A percentile compares a stretch with the other conserved stretches of the same genome.
Conservation (phyloP, 768 basidiomycete species). For the Suillus sp. region DNA sequence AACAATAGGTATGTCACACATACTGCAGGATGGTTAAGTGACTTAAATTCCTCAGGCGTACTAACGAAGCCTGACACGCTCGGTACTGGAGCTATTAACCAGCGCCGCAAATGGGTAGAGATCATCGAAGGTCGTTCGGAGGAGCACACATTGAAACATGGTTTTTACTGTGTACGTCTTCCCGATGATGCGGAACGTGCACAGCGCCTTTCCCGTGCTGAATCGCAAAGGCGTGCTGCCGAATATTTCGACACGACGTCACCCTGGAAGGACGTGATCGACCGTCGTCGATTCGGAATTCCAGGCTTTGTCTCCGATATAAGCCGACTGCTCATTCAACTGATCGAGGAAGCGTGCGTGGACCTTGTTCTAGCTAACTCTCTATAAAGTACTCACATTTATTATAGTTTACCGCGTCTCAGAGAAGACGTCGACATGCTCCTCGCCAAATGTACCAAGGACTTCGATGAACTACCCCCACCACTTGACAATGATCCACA, state of each 20-base stretch:
- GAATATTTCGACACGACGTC: conserved; percentile 16
- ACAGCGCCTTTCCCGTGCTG: conserved; percentile 29
- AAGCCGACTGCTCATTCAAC: conserved; percentile 37
- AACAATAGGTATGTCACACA: conserved; percentile 47
- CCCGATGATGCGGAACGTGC: conserved; percentile 41
- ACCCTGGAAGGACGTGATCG: conserved; percentile 39
- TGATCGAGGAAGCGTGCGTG: conserved; percentile 36
- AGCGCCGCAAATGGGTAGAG: conserved; percentile 44
- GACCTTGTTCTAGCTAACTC: neutral
- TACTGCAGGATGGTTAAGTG: neutral
- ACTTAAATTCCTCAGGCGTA: conserved; percentile 41
- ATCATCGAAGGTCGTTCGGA: conserved; percentile 39
- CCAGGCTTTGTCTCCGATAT: conserved; percentile 36
- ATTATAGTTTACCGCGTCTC: conserved; percentile 33
- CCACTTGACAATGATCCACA: conserved; percentile 38
- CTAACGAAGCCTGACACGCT: conserved; percentile 59
- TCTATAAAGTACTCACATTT: neutral
- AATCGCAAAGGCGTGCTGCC: conserved; percentile 31
- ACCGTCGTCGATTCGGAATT: conserved; percentile 38
- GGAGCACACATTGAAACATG: conserved; percentile 39
- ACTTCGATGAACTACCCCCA: conserved; percentile 33
- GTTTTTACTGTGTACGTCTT: conserved; percentile 48
- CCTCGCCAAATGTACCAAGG: conserved; percentile 28
- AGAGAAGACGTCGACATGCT: conserved; percentile 26
- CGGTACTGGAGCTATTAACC: conserved; percentile 35